Evolutionary conservation across 441 rosid species (phyloP).

Genomic region (Pelargonium australe): DNA sequence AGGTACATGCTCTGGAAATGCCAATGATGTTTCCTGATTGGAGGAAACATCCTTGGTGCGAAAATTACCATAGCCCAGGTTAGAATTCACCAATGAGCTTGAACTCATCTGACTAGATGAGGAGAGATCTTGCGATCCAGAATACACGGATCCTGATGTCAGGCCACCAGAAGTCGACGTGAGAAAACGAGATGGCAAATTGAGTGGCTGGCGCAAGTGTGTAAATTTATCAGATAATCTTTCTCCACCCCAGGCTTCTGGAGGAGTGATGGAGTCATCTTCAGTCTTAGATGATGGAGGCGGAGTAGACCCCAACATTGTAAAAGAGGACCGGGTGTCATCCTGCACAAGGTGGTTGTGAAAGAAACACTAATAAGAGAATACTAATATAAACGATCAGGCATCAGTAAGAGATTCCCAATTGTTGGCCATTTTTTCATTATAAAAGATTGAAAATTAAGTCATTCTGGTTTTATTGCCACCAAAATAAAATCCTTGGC

Average conservation of each 20-base stretch:
- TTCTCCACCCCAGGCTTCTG: conserved; percentile 99
- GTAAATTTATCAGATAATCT: conserved; percentile 55
- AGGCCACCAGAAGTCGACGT: conserved; percentile 40
- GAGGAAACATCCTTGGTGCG: conserved; percentile 44
- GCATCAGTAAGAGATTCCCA: too few species aligned
- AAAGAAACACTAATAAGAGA: conserved; percentile 3
- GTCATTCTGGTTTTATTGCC: too few species aligned
- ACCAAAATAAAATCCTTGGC: too few species aligned
- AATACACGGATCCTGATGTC: conserved; percentile 51
- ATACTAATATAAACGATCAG: too few species aligned
- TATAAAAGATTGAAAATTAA: too few species aligned
- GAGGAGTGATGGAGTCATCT: conserved; percentile 77
- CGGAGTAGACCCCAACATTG: conserved; percentile 43
- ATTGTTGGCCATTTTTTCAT: too few species aligned
- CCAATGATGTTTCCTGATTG: conserved; percentile 42
- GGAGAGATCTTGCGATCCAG: conserved; percentile 58
- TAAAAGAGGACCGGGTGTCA: conserved; percentile 42
- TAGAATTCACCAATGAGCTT: conserved; percentile 36
- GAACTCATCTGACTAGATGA: conserved; percentile 46
- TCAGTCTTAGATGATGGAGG: conserved; percentile 63
- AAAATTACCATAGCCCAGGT: conserved; percentile 37
- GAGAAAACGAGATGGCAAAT: conserved; percentile 57
- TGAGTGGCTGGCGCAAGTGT: conserved; percentile 42
- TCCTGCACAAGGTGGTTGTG: conserved; percentile 38
- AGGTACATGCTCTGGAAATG: conserved; percentile 44